A percentile compares a stretch with the other conserved stretches of the same genome.
phyloP scores from a whole-genome alignment of 1,284 basidiomycete genomes.

The Austroboletus niveus region DNA sequence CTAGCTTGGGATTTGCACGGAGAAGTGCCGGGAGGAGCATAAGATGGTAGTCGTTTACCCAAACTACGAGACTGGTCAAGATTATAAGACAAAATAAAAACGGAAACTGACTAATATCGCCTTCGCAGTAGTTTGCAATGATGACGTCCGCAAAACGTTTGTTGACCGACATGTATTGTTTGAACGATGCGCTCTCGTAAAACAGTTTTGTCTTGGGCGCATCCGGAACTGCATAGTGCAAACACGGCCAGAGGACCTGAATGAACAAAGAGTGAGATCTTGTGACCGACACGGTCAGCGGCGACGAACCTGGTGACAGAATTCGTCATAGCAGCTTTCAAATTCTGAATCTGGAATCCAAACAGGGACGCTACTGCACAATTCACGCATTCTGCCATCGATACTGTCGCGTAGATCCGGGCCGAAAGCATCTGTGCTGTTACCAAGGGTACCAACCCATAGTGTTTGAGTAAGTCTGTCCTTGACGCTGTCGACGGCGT shows the following conservation, averaged over 20 bases:
- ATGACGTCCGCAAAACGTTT: slow-evolving; percentile 81
- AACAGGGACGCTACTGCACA: slow-evolving; percentile 65
- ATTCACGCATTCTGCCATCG: slow-evolving; percentile 55
- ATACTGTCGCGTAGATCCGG: slow-evolving; percentile 58
- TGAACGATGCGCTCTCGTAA: slow-evolving; percentile 75
- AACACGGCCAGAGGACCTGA: slow-evolving; percentile 81
- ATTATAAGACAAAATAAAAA: not conserved
- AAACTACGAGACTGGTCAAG: slow-evolving; percentile 40
- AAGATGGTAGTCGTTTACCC: slow-evolving; percentile 86
- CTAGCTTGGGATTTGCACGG: slow-evolving; percentile 45
- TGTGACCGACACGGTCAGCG: not conserved
- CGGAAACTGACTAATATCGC: slow-evolving; percentile 62
- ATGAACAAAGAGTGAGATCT: not conserved
- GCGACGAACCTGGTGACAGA: slow-evolving; percentile 71
- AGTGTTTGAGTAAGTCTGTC: slow-evolving; percentile 52
- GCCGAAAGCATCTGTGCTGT: slow-evolving; percentile 60
- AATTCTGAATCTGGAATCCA: slow-evolving; percentile 83
- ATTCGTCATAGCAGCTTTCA: slow-evolving; percentile 78
- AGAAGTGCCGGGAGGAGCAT: slow-evolving; percentile 81
- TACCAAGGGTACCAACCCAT: slow-evolving; percentile 82
- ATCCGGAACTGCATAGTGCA: slow-evolving; percentile 85
- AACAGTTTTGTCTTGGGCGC: slow-evolving; percentile 81
- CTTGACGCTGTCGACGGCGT: slow-evolving; percentile 68
- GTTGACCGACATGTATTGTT: slow-evolving; percentile 81
- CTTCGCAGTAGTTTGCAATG: slow-evolving; percentile 69